Base-by-base conservation (phyloP, 345 rosid genomes). In the Eucalyptus lansdowneana region DNA sequence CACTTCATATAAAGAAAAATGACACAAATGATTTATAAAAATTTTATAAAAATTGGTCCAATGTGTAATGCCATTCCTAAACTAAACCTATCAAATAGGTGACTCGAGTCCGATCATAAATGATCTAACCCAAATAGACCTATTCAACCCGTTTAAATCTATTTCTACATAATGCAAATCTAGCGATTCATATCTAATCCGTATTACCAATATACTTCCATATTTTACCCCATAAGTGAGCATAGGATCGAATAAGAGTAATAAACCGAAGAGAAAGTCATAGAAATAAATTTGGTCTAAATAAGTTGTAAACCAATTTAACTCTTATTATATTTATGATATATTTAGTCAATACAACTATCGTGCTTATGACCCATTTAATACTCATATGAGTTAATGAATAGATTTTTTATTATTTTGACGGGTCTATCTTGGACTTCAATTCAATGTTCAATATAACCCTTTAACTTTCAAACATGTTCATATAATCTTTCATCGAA, bases 51-150 rank as follows among this genome's bases (percentile, higher is more conserved):
- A 34, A 34, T 34, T 6, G 16, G 0, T 11, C 0, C 2, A 19
- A 72, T 72, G 1, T 65, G 5, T 5, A 37, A 72, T 37, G 4
- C 0, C 12, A 6, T 21, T 6, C 19, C 12, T 31, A 5, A 69
- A 56, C 25, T 53, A 53, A 8, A 53, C 1, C 2, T 0, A 1
- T 53, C 25, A 19, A 0, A 0, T 53, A 21, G 5, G 11, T 53
- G 58, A 53, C 11, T 53, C 5, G 11, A 53, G 11, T 53, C 25
- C 1, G 0, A 0, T 53, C 58, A 53, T 53, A 19, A 53, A 19
- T 53, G 11, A 0, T 53, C 11, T 53, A 53, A 53, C 2, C 5
- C 25, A 53, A 53, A 53, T 19, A 53, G 11, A 53, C 2, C 2
- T 0, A 53, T 53, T 53, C 11, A 16, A 67, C 0, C 11, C 1